Evolutionary conservation across 1,284 basidiomycete genomes (phyloP).

Genomic region (Melampsora medusae): DNA sequence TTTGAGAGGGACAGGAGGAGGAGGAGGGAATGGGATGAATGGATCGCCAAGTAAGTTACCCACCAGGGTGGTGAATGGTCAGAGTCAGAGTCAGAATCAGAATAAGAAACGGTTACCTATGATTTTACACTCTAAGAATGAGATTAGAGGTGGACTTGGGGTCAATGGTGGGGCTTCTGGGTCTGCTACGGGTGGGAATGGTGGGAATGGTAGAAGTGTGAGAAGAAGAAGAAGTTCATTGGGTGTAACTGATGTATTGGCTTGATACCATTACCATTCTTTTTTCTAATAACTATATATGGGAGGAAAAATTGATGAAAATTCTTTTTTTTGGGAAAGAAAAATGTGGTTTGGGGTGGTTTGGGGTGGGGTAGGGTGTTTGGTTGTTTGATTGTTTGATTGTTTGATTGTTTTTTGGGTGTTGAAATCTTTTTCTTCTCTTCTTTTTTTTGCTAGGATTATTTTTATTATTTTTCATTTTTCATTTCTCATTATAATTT

Average conservation of each 20-base stretch:
- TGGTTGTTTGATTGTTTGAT: too few relatives aligned
- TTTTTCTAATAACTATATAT: too few relatives aligned
- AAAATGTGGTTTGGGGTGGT: too few relatives aligned
- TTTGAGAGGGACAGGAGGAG: slow-evolving; percentile 1
- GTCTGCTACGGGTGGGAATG: slow-evolving; percentile 59
- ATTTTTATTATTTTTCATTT: too few relatives aligned
- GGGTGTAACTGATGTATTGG: slow-evolving; percentile 73
- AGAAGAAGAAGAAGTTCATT: slow-evolving; percentile 75
- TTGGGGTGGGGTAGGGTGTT: too few relatives aligned
- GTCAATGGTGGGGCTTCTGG: slow-evolving; percentile 58
- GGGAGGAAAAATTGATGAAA: too few relatives aligned
- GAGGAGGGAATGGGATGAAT: not conserved
- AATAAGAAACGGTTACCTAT: slow-evolving; percentile 20
- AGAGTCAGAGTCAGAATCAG: not conserved
- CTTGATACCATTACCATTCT: slow-evolving; percentile 58
- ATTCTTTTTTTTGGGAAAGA: too few relatives aligned
- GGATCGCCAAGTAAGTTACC: not conserved
- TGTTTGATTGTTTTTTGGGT: too few relatives aligned
- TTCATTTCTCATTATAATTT: too few relatives aligned
- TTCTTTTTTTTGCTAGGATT: too few relatives aligned
- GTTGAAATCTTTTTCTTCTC: too few relatives aligned
- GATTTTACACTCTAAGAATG: slow-evolving; percentile 53
- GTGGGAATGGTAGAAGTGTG: slow-evolving; percentile 66
- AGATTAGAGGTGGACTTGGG: slow-evolving; percentile 70
- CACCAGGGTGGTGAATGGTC: not conserved